Evolutionary conservation across 257 asterid genomes (phyloP).

Genomic region (Knoxia roxburghii): DNA sequence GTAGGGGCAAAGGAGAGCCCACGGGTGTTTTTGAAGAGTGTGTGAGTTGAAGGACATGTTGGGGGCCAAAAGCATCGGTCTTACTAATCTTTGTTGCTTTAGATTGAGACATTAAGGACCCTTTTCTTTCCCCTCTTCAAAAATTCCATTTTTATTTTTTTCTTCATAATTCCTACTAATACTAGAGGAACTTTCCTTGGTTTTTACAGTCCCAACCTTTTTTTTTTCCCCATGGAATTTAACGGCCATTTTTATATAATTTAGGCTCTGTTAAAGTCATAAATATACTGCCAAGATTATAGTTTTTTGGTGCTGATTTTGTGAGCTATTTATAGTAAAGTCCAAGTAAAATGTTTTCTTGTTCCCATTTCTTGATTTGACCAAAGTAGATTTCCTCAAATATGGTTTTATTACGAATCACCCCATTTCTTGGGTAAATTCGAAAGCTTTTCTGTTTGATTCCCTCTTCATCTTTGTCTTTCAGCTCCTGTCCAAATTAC

Average conservation of each 20-base stretch:
- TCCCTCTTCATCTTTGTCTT: no score
- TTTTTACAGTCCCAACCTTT: constrained; percentile 14
- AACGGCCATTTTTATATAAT: not conserved
- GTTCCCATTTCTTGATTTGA: not conserved
- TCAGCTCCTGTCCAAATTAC: no score
- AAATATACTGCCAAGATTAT: no score
- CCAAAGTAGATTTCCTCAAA: not conserved
- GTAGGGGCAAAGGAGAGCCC: constrained; percentile 48
- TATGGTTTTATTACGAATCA: not conserved
- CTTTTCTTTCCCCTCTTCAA: constrained; percentile 21
- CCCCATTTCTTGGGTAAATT: not conserved
- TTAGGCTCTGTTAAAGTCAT: no score
- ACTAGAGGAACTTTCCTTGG: constrained; percentile 21
- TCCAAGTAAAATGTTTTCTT: not conserved
- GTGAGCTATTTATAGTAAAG: not conserved
- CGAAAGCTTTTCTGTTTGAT: not conserved
- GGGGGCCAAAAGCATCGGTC: constrained; percentile 40
- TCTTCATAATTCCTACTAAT: not conserved
- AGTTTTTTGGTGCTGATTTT: no score
- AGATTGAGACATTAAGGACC: constrained; percentile 45
- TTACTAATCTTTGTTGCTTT: constrained; percentile 34
- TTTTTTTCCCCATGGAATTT: constrained; percentile 10
- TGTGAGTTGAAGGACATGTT: constrained; percentile 24
- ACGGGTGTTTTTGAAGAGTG: constrained; percentile 43
- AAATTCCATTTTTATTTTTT: not conserved